Base-by-base conservation (phyloP, 345 rosid genomes). In the Ricinus communis region DNA sequence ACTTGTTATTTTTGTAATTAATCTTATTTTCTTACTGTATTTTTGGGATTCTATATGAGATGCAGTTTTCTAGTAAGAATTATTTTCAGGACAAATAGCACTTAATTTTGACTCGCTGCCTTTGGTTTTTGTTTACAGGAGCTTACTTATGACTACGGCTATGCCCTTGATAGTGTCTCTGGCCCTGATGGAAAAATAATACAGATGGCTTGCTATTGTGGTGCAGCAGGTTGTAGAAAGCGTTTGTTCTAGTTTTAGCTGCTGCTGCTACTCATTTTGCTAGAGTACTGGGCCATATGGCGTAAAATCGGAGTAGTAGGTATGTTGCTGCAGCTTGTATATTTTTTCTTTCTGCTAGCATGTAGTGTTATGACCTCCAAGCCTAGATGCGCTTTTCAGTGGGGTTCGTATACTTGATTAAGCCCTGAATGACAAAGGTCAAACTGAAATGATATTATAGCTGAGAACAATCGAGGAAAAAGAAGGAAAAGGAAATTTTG, bases 91-190 rank as follows among this genome's bases (percentile, higher is more conserved):
- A 4, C 11, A 4, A 43, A 12, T 12, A 11, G 12, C 8, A 8
- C 12, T 3, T 43, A 6, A 43, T 36, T 8, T 3, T 1, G 19
- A 30, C 31, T 62, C 13, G 46, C 31, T n/a, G 13, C 5, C 46
- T 27, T n/a, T 38, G 40, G 10, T 31, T 76, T 61, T 68, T 52
- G 21, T 47, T 16, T 71, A 62, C 63, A 92, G 99, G 97, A 95
- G 74, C 93, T 95, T 4, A 86, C 89, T 0, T 95, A 95, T 56
- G 99, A 95, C 80, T 95, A 95, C 68, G 99, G 97, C 19, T 90
- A 93, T 68, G 84, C 78, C 25, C 87, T 90, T 21, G 93, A 93
- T 76, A 90, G 96, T 30, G 96, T 90, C 36, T 71, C 61, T 18
- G 93, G 88, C 16, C 87, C 91, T 0, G 91, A 91, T 68, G 99